Evolutionary conservation across 352 stramenopile species (phyloP).

Genomic region (Globisporangium barbulae): DNA sequence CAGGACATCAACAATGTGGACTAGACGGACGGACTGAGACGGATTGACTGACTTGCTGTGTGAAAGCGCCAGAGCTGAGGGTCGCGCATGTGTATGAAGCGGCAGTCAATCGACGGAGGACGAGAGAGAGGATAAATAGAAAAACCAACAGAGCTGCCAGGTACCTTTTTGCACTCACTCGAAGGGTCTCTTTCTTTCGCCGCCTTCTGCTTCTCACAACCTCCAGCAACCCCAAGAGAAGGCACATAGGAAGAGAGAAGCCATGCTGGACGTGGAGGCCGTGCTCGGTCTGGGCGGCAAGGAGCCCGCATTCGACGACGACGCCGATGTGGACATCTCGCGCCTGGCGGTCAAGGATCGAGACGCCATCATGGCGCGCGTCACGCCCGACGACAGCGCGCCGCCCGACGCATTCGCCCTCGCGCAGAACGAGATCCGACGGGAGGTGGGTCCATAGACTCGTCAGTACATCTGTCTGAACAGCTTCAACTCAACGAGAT

Average conservation of each 20-base stretch:
- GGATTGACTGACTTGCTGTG: background rate
- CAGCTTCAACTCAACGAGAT: background rate
- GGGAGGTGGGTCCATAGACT: constrained; percentile 36
- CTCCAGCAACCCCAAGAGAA: background rate
- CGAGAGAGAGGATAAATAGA: background rate
- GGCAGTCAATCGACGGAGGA: background rate
- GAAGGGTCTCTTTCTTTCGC: background rate
- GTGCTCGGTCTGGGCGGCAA: constrained; percentile 28
- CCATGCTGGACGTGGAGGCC: constrained; percentile 35
- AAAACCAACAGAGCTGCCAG: background rate
- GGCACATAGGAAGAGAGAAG: background rate
- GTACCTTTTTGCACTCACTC: background rate
- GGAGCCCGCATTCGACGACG: constrained; percentile 52
- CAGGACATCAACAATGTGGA: constrained; percentile 8
- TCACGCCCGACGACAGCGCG: constrained; percentile 62
- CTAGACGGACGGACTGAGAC: background rate
- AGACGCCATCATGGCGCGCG: constrained; percentile 66
- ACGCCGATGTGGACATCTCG: constrained; percentile 64
- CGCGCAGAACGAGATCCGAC: constrained; percentile 79
- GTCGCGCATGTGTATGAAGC: background rate
- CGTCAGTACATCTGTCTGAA: background rate
- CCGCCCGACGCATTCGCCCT: constrained; percentile 69
- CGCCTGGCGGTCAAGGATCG: constrained; percentile 53
- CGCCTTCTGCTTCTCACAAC: background rate
- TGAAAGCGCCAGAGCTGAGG: background rate